Percentiles rank a stretch among this genome's conserved stretches.
These are phyloP conservation scores for Rhodotorula sp. DNA, from an alignment of 1,284 basidiomycete species.

Conservation along the genomic window DNA sequence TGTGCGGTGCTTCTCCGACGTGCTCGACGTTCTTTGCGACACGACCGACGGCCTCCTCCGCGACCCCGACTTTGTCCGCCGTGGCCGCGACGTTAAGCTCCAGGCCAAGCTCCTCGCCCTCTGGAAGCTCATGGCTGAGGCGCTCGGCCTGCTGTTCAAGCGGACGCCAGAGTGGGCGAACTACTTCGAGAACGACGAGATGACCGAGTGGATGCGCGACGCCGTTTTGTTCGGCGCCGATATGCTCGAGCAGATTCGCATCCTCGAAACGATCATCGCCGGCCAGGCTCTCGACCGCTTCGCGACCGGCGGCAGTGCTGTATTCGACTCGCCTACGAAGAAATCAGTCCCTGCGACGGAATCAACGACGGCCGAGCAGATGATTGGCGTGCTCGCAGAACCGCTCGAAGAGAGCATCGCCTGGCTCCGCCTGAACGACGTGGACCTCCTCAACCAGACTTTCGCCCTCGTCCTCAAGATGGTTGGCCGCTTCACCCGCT, in stretches of 20 bases:
- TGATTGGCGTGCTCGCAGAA: conserved; percentile 73
- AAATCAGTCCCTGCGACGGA: conserved; percentile 1
- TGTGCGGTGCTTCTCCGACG: conserved; percentile 84
- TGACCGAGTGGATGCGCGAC: conserved; percentile 96
- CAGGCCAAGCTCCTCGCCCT: conserved; percentile 63
- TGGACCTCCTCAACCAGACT: conserved; percentile 42
- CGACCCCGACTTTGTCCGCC: conserved; percentile 56
- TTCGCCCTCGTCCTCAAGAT: conserved; percentile 41
- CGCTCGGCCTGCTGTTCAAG: conserved; percentile 77
- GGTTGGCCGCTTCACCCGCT: conserved; percentile 42
- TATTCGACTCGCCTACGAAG: conserved; percentile 46
- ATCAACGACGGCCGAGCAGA: conserved; percentile 60
- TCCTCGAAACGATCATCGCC: conserved; percentile 69
- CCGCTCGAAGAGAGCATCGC: conserved; percentile 71
- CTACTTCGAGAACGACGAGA: conserved; percentile 73
- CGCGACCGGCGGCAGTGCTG: neutral
- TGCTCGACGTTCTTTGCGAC: conserved; percentile 80
- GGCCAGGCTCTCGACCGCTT: conserved; percentile 49
- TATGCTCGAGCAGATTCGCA: conserved; percentile 70
- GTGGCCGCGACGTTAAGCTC: conserved; percentile 52
- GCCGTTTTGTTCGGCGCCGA: conserved; percentile 86
- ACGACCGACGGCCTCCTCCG: conserved; percentile 67
- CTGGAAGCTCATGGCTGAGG: conserved; percentile 77
- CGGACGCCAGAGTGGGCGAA: conserved; percentile 76
- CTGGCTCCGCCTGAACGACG: conserved; percentile 85